Evolutionary conservation across 495 filamentous ascomycete species (phyloP).

Genomic region (Podospora comata): DNA sequence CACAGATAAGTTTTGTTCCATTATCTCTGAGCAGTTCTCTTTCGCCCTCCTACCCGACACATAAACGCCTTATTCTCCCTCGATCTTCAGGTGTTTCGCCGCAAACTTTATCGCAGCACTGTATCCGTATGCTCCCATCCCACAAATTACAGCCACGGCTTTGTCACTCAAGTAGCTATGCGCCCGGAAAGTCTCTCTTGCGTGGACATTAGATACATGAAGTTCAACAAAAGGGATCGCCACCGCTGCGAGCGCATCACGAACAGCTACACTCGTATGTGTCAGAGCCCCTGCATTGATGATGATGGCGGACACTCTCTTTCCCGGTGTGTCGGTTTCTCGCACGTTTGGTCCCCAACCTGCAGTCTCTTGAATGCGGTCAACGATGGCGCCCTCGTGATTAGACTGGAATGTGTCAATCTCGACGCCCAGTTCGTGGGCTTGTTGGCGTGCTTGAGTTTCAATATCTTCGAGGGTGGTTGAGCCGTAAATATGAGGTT

Average conservation of each 20-base stretch:
- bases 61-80: constrained; percentile 9
- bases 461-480: constrained; percentile 61
- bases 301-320: constrained; percentile 55
- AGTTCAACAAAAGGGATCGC: constrained; percentile 67
- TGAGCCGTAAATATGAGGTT: constrained; percentile 66
- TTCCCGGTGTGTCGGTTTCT: constrained; percentile 8
- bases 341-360: constrained; percentile 25
- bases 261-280: constrained; percentile 64
- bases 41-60: not conserved
- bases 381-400: constrained; percentile 62
- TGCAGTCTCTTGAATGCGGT: constrained; percentile 57
- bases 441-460: constrained; percentile 41
- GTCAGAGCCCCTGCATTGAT: constrained; percentile 70
- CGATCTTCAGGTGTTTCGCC: constrained; percentile 44
- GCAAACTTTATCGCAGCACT: constrained; percentile 65
- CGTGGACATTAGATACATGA: constrained; percentile 68
- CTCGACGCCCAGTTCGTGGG: constrained; percentile 37
- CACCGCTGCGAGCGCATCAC: constrained; percentile 64
- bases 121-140: constrained; percentile 66
- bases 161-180: constrained; percentile 70
- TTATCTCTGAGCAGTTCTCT: not conserved
- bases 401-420: constrained; percentile 62
- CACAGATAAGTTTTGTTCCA: not conserved
- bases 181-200: constrained; percentile 58
- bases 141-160: constrained; percentile 64